Percentiles rank a stretch among this genome's conserved stretches.
Evolutionary conservation across 1,284 basidiomycete genomes (phyloP).

Genomic region (Ganoderma resinaceum): DNA sequence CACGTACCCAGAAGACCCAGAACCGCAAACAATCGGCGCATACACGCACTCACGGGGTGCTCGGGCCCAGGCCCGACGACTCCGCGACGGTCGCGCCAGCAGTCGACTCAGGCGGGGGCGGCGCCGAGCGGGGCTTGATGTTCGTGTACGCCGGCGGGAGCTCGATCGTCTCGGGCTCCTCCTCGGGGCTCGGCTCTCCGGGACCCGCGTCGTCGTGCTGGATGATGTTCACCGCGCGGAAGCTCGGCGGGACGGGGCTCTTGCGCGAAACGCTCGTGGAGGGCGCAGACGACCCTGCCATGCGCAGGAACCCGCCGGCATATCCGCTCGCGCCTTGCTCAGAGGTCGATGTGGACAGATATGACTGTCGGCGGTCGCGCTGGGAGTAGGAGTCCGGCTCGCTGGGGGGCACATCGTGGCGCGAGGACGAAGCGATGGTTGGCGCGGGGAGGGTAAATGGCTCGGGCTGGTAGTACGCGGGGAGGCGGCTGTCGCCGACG

Average conservation of each 20-base stretch:
- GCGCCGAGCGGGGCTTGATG: constrained; percentile 22
- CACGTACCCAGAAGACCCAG: not conserved
- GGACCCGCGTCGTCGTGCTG: constrained; percentile 85
- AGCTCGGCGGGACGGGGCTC: constrained; percentile 48
- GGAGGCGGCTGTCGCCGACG: constrained; percentile 48
- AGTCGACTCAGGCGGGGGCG: not conserved
- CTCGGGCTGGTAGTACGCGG: constrained; percentile 74
- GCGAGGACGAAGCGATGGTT: constrained; percentile 45
- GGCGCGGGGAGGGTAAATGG: constrained; percentile 75
- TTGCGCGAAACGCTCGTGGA: constrained; percentile 51
- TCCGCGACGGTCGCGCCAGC: not conserved
- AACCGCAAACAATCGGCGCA: not conserved
- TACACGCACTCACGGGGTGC: not conserved
- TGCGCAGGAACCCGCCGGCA: constrained; percentile 26
- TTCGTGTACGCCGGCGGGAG: constrained; percentile 80
- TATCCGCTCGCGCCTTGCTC: constrained; percentile 14
- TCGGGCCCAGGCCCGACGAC: not conserved
- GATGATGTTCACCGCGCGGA: constrained; percentile 78
- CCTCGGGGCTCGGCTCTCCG: constrained; percentile 35
- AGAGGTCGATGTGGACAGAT: constrained; percentile 34
- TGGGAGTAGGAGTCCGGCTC: not conserved
- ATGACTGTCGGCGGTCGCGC: constrained; percentile 34
- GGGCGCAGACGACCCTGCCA: constrained; percentile 28
- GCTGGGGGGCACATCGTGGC: constrained; percentile 19
- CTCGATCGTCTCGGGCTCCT: constrained; percentile 74